Conservation (phyloP, 1,284 basidiomycete species). For the Agroathelia rolfsii region DNA sequence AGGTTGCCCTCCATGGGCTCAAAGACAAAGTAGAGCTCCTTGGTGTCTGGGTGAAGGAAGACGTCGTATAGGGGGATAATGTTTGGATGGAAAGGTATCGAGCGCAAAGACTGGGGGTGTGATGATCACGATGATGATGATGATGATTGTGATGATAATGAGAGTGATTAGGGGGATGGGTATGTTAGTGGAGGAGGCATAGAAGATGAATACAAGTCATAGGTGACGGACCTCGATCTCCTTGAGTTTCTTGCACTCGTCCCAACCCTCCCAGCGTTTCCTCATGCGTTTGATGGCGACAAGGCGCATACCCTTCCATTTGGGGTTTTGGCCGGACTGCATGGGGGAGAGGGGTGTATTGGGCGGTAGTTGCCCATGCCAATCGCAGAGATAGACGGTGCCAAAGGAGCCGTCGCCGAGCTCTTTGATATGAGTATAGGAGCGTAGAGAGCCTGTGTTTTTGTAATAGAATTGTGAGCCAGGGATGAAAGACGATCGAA, state of each 20-base stretch:
- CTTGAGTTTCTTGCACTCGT: constrained; percentile 90
- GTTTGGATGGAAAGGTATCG: constrained; percentile 91
- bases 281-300: constrained; percentile 99
- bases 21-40: constrained; percentile 98
- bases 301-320: constrained; percentile 90
- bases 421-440: constrained; percentile 65
- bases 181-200: no score
- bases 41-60: constrained; percentile 87
- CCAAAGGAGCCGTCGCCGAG: constrained; percentile 96
- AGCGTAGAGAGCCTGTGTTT: constrained; percentile 26
- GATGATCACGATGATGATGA: constrained; percentile 9
- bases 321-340: constrained; percentile 85
- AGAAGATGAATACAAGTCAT: constrained; percentile 14
- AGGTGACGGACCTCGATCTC: constrained; percentile 77
- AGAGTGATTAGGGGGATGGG: constrained; percentile 9
- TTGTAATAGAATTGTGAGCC: constrained; percentile 52
- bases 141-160: constrained; percentile 11
- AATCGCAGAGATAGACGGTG: constrained; percentile 97
- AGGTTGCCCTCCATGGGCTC: constrained; percentile 99
- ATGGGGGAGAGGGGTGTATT: constrained; percentile 82
- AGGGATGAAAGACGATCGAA: constrained; percentile 15
- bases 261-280: constrained; percentile 96
- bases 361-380: constrained; percentile 91
- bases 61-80: constrained; percentile 99
- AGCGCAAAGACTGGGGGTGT: constrained; percentile 71